Evolutionary conservation across 2,329 filamentous ascomycete genomes (phyloP).

Genomic region (Polytolypa hystricis): DNA sequence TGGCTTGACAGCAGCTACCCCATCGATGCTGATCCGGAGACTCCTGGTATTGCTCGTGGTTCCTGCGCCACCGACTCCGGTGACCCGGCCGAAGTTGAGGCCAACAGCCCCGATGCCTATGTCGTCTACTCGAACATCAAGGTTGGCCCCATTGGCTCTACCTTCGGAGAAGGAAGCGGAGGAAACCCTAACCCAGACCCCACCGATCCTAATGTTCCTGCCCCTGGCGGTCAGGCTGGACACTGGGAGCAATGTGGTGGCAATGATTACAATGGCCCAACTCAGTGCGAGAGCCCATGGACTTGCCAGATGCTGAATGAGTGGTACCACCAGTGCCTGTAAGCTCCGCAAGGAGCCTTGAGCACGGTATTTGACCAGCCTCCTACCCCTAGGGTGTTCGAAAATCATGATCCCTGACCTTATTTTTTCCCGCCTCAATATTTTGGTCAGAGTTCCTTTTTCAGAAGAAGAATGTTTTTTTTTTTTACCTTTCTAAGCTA

Average conservation of each 20-base stretch:
- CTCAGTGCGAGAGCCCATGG: background rate
- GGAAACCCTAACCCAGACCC: background rate
- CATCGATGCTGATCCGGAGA: conserved; percentile 26
- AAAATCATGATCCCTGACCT: too few relatives aligned
- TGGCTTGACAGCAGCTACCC: conserved; percentile 58
- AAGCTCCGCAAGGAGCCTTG: too few relatives aligned
- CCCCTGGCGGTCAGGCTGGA: background rate
- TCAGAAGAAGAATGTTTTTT: too few relatives aligned
- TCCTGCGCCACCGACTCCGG: conserved; percentile 40
- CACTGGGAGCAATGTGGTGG: background rate
- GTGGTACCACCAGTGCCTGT: conserved; percentile 8
- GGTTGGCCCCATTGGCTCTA: conserved; percentile 41
- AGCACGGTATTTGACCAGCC: too few relatives aligned
- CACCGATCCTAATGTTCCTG: too few relatives aligned
- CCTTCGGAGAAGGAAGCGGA: conserved; percentile 20
- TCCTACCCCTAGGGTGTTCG: too few relatives aligned
- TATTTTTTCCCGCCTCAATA: too few relatives aligned
- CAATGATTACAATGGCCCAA: background rate
- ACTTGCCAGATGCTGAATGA: background rate
- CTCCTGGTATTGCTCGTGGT: conserved; percentile 38
- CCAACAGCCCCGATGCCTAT: conserved; percentile 31
- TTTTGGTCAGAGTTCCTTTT: too few relatives aligned
- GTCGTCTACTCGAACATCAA: conserved; percentile 45
- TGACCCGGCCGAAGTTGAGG: conserved; percentile 38
- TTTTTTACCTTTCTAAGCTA: too few relatives aligned